phyloP scores from a whole-genome alignment of 495 filamentous ascomycete genomes.

The Neurospora sp. region DNA sequence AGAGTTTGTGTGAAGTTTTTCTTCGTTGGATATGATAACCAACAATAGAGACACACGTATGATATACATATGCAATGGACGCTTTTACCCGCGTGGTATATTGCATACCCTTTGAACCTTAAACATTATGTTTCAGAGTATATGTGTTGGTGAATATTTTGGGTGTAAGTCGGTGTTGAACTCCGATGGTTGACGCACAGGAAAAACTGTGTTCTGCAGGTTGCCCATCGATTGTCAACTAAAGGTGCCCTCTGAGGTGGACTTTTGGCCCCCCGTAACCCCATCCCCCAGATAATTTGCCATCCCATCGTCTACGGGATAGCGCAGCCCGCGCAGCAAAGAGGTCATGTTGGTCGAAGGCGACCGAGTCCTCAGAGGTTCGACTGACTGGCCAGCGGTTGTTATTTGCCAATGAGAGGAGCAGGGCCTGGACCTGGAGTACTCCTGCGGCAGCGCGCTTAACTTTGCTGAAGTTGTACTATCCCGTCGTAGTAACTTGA shows the following conservation, averaged over 20 bases:
- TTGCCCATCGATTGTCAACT: not conserved
- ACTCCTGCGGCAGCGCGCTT: slow-evolving; percentile 1
- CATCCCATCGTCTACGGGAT: not conserved
- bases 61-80: not conserved
- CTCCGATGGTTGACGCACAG: not conserved
- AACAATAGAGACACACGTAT: not conserved
- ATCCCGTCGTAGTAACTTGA: not conserved
- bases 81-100: not conserved
- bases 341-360: not conserved
- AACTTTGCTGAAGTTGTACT: not conserved
- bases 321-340: not conserved
- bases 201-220: not conserved
- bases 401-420: not conserved
- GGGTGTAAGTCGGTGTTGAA: not conserved
- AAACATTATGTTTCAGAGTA: not conserved
- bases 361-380: not conserved
- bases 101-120: not conserved
- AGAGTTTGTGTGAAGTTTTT: not conserved
- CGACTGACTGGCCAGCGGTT: not conserved
- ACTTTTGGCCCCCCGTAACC: not conserved
- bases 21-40: not conserved
- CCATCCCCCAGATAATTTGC: not conserved
- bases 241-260: not conserved
- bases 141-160: not conserved
- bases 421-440: not conserved